These are phyloP conservation scores for Allium cepa DNA, from an alignment of 106 monocot species.

Conservation along the genomic window DNA sequence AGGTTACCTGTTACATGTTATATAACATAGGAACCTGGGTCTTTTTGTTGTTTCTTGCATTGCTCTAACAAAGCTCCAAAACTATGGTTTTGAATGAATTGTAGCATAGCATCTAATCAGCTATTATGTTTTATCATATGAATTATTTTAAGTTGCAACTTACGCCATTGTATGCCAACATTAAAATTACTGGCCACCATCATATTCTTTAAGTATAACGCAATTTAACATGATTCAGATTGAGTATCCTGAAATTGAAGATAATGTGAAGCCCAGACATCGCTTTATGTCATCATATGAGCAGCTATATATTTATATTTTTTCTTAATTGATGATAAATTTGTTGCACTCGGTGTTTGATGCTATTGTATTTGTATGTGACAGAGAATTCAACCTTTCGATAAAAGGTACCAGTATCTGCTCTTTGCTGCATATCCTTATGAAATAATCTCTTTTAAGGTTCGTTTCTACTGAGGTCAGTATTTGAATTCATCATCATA, in stretches of 20 bases:
- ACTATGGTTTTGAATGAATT: too few species aligned
- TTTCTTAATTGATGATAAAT: too few species aligned
- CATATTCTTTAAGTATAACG: too few species aligned
- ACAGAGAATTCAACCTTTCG: slow-evolving; percentile 87
- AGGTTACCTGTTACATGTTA: too few species aligned
- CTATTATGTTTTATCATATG: too few species aligned
- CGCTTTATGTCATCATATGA: slow-evolving; percentile 96
- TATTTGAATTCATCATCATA: neutral
- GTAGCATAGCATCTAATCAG: too few species aligned
- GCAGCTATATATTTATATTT: slow-evolving; percentile 38
- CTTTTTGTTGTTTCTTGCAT: too few species aligned
- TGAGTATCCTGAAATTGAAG: slow-evolving; percentile 97
- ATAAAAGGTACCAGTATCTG: slow-evolving; percentile 92
- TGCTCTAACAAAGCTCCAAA: too few species aligned
- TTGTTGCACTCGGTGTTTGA: neutral
- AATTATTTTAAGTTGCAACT: too few species aligned
- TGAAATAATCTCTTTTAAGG: slow-evolving; percentile 90
- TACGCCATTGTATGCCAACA: too few species aligned
- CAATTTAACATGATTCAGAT: slow-evolving; percentile 36
- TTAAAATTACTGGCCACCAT: too few species aligned
- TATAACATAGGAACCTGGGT: too few species aligned
- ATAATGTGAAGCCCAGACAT: slow-evolving; percentile 78
- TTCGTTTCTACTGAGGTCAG: slow-evolving; percentile 3
- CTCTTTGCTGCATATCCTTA: slow-evolving; percentile 92
- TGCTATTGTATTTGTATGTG: slow-evolving; percentile 1